A percentile compares a stretch with the other conserved stretches of the same genome.
Conservation (phyloP, 2,329 filamentous ascomycete genomes). For the Colletotrichum shisoi region DNA sequence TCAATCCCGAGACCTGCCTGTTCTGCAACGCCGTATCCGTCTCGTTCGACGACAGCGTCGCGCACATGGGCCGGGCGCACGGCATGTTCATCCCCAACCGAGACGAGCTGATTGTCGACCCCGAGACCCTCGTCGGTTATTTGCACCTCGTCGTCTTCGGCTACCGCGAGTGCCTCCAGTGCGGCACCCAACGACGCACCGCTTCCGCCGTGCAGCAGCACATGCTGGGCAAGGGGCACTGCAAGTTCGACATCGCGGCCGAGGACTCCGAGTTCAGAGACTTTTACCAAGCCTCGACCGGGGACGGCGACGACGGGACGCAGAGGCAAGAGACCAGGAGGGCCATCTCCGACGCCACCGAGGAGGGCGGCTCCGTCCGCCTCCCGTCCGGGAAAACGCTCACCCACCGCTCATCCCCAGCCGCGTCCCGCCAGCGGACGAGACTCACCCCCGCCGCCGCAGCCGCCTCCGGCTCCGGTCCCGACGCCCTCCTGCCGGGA, state of each 20-base stretch:
- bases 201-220: slow-evolving; percentile 59
- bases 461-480: not conserved
- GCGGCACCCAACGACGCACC: slow-evolving; percentile 54
- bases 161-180: slow-evolving; percentile 61
- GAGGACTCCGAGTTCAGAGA: slow-evolving; percentile 51
- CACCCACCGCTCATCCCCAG: slow-evolving; percentile 42
- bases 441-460: not conserved
- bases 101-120: slow-evolving; percentile 54
- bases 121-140: slow-evolving; percentile 57
- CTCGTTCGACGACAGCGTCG: slow-evolving; percentile 50
- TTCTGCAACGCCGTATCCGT: slow-evolving; percentile 51
- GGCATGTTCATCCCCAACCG: slow-evolving; percentile 55
- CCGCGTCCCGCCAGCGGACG: not conserved
- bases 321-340: not conserved
- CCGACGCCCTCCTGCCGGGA: not conserved
- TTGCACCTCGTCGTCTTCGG: slow-evolving; percentile 58
- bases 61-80: slow-evolving; percentile 60
- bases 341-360: slow-evolving; percentile 18
- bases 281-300: slow-evolving; percentile 50
- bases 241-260: slow-evolving; percentile 51
- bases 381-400: slow-evolving; percentile 51
- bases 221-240: slow-evolving; percentile 60
- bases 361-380: slow-evolving; percentile 46
- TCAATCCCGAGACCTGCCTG: slow-evolving; percentile 49
- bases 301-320: slow-evolving; percentile 13